Conservation (phyloP, 164 flowering plant species). For the Cinnamomum chago region DNA sequence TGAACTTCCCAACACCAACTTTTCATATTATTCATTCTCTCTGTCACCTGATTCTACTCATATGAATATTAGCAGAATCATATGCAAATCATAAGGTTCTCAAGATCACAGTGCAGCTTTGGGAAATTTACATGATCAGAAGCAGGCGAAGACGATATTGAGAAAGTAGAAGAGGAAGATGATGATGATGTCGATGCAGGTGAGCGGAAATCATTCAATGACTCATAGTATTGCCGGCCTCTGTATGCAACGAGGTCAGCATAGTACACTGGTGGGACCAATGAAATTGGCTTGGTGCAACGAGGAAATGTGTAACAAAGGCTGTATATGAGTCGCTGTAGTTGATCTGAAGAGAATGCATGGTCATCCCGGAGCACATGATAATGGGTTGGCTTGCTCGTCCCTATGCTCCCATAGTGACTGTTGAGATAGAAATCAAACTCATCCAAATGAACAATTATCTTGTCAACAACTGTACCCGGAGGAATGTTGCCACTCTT, state of each 20-base stretch:
- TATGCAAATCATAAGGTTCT: not conserved
- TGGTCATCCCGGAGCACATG: slow-evolving; percentile 69
- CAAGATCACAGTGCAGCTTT: not conserved
- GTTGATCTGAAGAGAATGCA: slow-evolving; percentile 45
- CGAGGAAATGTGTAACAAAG: slow-evolving; percentile 80
- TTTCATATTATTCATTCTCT: too few species aligned
- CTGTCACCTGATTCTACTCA: too few species aligned
- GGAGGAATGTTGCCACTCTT: slow-evolving; percentile 47
- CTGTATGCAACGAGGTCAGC: slow-evolving; percentile 77
- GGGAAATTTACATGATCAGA: not conserved
- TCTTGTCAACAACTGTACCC: slow-evolving; percentile 74
- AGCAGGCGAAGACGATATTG: not conserved
- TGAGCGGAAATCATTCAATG: slow-evolving; percentile 19
- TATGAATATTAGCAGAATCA: too few species aligned
- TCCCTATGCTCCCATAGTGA: slow-evolving; percentile 65
- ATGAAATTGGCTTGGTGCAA: slow-evolving; percentile 76
- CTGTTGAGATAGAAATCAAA: slow-evolving; percentile 79
- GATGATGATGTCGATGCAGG: slow-evolving; percentile 21
- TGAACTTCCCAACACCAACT: too few species aligned
- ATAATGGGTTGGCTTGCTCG: slow-evolving; percentile 85
- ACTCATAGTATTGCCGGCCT: slow-evolving; percentile 60
- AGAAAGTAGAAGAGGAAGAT: slow-evolving; percentile 11
- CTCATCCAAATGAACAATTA: slow-evolving; percentile 53
- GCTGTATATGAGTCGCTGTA: slow-evolving; percentile 65
- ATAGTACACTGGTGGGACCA: slow-evolving; percentile 80